Evolutionary conservation across 345 rosid genomes (phyloP), one percentile per base, ranked within the genome.

Genomic region (Salix exigua): DNA sequence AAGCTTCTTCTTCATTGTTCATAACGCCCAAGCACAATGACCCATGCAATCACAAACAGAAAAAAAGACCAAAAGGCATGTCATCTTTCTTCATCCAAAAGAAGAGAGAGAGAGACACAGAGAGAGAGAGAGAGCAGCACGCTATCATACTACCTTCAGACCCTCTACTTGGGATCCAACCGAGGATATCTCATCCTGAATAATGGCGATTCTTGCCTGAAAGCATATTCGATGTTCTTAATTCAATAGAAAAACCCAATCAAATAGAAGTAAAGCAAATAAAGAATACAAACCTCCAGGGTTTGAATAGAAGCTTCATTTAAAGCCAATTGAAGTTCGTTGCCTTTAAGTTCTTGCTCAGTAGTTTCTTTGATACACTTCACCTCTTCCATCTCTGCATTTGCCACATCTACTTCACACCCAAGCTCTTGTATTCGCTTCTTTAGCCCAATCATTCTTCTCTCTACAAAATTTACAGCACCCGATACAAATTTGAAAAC

Each of bases 301-400:
- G 92, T 77, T 70, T 91, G 94, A 81, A 89, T 84, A 13, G 88
- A 50, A 53, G 89, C 75, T 58, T 88, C 82, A 58, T 83, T 87
- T 79, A 88, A 65, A 61, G 94, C 80, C 77, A 85, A 76, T 81
- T 92, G 89, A 80, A 90, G 84, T 83, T 91, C 92, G 50, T 78
- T 88, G 69, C 94, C 94, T 65, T 88, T 89, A 64, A 88, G 80
- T 78, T 92, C 91, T 58, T 89, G 91, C 73, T 92, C 97, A 5
- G 88, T 84, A 21, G 81, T 79, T 82, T 92, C 97, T 74, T 87
- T 87, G 63, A 77, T 31, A 35, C 86, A 83, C 68, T 90, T 90
- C 12, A 87, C 73, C 48, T 78, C 73, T 67, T 91, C 90, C 35
- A 86, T 75, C 79, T 89, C 89, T 6, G 48, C 72, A 77, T 84